Evolutionary conservation across 345 rosid species (phyloP).

Genomic region (Camelina laxa): DNA sequence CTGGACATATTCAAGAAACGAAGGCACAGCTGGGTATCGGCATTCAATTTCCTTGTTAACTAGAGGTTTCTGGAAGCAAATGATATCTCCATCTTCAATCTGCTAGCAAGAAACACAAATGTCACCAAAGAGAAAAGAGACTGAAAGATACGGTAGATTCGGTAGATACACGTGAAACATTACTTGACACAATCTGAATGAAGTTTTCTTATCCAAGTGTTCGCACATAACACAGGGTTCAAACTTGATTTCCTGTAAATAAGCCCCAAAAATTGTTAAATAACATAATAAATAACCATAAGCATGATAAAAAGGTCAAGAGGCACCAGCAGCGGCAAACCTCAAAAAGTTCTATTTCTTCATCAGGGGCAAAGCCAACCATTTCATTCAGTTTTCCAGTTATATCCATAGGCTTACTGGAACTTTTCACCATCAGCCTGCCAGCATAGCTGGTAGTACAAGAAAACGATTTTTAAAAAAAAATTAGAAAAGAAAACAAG

Average conservation of each 20-base stretch:
- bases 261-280: conserved; percentile 10
- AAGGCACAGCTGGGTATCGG: conserved; percentile 81
- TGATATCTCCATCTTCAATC: conserved; percentile 96
- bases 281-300: conserved; percentile 6
- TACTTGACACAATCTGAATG: conserved; percentile 85
- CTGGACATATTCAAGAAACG: conserved; percentile 85
- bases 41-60: conserved; percentile 54
- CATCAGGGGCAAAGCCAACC: conserved; percentile 90
- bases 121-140: conserved; percentile 23
- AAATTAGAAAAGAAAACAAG: conserved; percentile 26
- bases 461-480: not conserved
- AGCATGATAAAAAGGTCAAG: conserved; percentile 13
- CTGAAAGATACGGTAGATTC: not conserved
- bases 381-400: conserved; percentile 73
- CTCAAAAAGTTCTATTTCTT: conserved; percentile 91
- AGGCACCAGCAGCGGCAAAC: conserved; percentile 47
- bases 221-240: conserved; percentile 94
- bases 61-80: conserved; percentile 78
- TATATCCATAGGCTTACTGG: conserved; percentile 78
- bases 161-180: conserved; percentile 24
- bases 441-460: conserved; percentile 64
- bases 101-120: conserved; percentile 41
- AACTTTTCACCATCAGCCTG: conserved; percentile 80
- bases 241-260: conserved; percentile 85
- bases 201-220: conserved; percentile 66